Percentiles rank a stretch among this genome's conserved stretches.
phyloP scores from a whole-genome alignment of 1,284 basidiomycete species.

The Fomitopsis schrenkii region DNA sequence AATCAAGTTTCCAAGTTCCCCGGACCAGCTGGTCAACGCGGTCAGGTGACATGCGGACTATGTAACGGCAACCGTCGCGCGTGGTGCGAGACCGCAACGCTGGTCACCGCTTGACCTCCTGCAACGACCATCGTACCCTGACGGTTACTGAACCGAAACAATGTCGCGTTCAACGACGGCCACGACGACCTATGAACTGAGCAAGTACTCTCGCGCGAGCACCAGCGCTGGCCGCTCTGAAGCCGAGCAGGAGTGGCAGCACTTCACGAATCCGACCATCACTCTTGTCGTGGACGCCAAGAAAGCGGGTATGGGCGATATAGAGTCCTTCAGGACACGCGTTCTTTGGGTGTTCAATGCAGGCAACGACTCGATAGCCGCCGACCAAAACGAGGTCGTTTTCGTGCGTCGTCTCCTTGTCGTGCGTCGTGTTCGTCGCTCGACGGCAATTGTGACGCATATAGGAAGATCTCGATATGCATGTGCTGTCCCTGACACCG shows the following conservation, averaged over 20 bases:
- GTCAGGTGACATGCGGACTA: no score
- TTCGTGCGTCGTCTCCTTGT: constrained; percentile 46
- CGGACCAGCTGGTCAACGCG: no score
- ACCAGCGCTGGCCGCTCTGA: constrained; percentile 24
- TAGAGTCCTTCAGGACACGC: constrained; percentile 58
- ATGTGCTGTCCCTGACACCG: constrained; percentile 41
- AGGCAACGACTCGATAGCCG: constrained; percentile 29
- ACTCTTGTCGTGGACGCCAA: constrained; percentile 58
- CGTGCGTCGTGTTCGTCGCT: neutral
- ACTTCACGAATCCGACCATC: constrained; percentile 67
- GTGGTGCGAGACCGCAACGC: no score
- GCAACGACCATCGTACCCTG: no score
- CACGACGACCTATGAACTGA: constrained; percentile 48
- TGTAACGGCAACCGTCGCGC: no score
- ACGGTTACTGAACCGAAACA: no score
- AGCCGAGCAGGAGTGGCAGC: constrained; percentile 60
- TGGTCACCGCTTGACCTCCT: no score
- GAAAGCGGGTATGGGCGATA: constrained; percentile 40
- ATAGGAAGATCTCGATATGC: constrained; percentile 71
- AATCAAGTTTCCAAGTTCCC: no score
- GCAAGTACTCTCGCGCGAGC: constrained; percentile 68
- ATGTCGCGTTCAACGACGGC: constrained; percentile 57
- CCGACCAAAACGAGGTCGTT: constrained; percentile 48
- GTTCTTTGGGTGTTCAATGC: constrained; percentile 58
- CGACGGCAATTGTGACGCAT: neutral